phyloP scores from a whole-genome alignment of 495 filamentous ascomycete species.

The Aeminium ludgeri region DNA sequence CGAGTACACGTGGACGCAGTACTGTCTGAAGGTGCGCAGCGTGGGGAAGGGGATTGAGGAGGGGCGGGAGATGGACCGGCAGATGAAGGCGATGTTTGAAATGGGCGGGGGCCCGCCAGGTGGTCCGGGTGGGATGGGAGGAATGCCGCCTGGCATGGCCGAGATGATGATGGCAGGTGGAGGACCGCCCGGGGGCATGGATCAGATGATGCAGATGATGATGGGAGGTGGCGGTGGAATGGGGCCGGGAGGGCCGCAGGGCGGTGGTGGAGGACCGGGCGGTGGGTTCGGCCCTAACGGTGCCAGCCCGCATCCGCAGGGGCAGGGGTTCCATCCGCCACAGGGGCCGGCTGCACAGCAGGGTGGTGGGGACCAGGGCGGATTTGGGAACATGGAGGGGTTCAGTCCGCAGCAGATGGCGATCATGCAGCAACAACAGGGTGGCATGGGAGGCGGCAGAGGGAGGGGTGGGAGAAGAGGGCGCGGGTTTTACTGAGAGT shows the following conservation, averaged over 20 bases:
- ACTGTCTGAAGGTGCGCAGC: constrained; percentile 73
- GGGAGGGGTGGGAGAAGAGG: constrained; percentile 19
- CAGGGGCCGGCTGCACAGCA: constrained; percentile 2
- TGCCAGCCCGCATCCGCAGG: constrained; percentile 3
- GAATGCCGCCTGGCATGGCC: constrained; percentile 27
- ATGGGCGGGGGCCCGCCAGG: constrained; percentile 17
- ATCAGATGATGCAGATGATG: constrained; percentile 21
- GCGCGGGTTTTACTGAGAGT: constrained; percentile 7
- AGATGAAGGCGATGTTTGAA: constrained; percentile 67
- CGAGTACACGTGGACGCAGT: constrained; percentile 95
- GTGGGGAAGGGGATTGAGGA: constrained; percentile 54
- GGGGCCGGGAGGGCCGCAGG: constrained; percentile 1
- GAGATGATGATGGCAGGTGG: constrained; percentile 65
- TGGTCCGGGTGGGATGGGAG: constrained; percentile 13
- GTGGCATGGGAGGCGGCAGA: constrained; percentile 16
- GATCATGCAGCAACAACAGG: constrained; percentile 11
- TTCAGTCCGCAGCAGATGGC: constrained; percentile 11
- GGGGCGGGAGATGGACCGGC: constrained; percentile 72
- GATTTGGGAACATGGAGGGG: constrained; percentile 13
- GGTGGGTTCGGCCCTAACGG: not conserved
- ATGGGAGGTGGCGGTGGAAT: constrained; percentile 5
- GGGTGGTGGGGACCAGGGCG: constrained; percentile 5
- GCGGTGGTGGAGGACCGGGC: constrained; percentile 7
- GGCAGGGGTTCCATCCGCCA: constrained; percentile 7
- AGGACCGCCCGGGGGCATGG: constrained; percentile 53